phyloP scores from a whole-genome alignment of 2,329 filamentous ascomycete genomes.

The Xylariaceae sp. region DNA sequence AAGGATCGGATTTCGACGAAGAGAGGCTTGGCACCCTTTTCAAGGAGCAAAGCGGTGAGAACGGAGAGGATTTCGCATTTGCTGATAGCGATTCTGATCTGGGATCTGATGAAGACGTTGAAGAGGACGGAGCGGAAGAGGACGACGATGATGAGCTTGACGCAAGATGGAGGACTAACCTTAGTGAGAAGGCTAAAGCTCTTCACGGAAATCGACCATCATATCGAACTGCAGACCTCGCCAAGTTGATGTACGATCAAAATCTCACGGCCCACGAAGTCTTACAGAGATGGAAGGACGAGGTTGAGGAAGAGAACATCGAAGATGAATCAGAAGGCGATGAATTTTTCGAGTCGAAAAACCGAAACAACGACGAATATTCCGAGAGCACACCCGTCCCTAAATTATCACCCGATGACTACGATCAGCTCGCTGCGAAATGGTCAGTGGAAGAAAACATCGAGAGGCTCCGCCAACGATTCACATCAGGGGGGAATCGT shows the following conservation, averaged over 20 bases:
- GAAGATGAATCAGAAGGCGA: conserved; percentile 59
- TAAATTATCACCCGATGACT: conserved; percentile 58
- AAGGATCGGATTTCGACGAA: conserved; percentile 57
- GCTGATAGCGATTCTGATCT: conserved; percentile 97
- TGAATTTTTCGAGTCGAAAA: conserved; percentile 63
- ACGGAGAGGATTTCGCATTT: conserved; percentile 73
- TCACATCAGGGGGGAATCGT: conserved; percentile 67
- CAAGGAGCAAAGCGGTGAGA: conserved; percentile 47
- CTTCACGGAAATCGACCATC: conserved; percentile 68
- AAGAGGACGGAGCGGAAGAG: conserved; percentile 10
- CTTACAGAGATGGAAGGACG: conserved; percentile 75
- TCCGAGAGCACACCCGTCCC: conserved; percentile 78
- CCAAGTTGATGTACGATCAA: conserved; percentile 84
- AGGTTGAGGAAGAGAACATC: conserved; percentile 56
- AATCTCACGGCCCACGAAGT: conserved; percentile 73
- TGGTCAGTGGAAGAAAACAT: conserved; percentile 81
- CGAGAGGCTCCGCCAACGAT: conserved; percentile 69
- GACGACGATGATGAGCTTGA: conserved; percentile 59
- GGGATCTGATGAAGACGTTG: conserved; percentile 59
- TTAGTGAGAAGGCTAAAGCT: conserved; percentile 70
- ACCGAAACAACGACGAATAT: conserved; percentile 66
- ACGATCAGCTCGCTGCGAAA: conserved; percentile 75
- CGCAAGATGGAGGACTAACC: conserved; percentile 83
- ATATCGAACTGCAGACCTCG: conserved; percentile 79
- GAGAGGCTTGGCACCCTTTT: conserved; percentile 61